Evolutionary conservation across 2,329 filamentous ascomycete genomes (phyloP).

Genomic region (Endoconidiophora polonica): DNA sequence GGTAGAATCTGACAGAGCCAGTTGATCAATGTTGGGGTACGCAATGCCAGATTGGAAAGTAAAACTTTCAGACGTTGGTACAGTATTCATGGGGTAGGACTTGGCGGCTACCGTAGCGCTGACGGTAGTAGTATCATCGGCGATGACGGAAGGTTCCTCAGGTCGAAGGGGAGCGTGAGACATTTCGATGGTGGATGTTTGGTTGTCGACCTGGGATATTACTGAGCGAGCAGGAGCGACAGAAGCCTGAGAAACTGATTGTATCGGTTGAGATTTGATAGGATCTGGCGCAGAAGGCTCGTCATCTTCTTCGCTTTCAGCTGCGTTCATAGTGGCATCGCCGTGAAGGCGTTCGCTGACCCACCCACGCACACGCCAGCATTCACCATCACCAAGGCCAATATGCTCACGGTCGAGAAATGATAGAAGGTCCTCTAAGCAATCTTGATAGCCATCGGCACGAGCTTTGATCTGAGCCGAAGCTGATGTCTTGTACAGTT

Average conservation of each 20-base stretch:
- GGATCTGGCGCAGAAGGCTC: conserved; percentile 34
- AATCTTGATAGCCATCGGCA: conserved; percentile 79
- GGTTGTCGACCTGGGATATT: conserved; percentile 17
- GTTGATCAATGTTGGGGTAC: conserved; percentile 40
- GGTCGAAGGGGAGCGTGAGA: neutral
- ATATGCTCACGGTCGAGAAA: conserved; percentile 74
- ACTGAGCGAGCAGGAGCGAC: conserved; percentile 17
- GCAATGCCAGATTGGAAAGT: conserved; percentile 51
- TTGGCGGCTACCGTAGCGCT: neutral
- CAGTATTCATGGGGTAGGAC: conserved; percentile 17
- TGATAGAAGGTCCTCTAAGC: conserved; percentile 70
- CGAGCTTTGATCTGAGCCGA: conserved; percentile 60
- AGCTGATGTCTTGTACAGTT: conserved; percentile 84
- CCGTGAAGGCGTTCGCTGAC: conserved; percentile 54
- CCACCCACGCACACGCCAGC: conserved; percentile 43
- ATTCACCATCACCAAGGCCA: conserved; percentile 65
- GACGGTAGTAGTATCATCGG: neutral
- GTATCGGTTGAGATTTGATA: neutral
- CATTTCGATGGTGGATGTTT: neutral
- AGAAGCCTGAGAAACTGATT: conserved; percentile 14
- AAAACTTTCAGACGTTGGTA: conserved; percentile 45
- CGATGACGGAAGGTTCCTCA: neutral
- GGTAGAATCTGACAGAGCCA: conserved; percentile 39
- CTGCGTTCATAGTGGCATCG: conserved; percentile 33
- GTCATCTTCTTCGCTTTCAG: conserved; percentile 53